These are phyloP conservation scores for Pseudocercospora fuligena DNA, from an alignment of 2,329 filamentous ascomycete genomes.

Conservation along the genomic window DNA sequence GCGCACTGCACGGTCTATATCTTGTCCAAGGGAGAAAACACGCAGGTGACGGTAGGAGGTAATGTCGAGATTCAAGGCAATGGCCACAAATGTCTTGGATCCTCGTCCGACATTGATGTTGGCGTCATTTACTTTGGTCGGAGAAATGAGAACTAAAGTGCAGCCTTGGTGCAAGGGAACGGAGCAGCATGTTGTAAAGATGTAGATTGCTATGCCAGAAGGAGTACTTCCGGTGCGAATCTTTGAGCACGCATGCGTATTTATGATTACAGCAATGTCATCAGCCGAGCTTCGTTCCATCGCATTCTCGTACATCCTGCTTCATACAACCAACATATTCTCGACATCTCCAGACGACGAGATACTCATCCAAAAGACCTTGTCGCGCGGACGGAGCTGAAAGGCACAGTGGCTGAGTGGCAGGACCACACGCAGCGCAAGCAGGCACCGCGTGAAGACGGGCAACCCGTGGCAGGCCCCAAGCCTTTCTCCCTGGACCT, in stretches of 20 bases:
- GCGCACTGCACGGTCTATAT: slow-evolving; percentile 15
- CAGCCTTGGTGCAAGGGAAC: too few relatives aligned
- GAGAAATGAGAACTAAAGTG: too few relatives aligned
- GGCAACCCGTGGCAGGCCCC: too few relatives aligned
- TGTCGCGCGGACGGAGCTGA: not conserved
- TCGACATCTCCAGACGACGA: not conserved
- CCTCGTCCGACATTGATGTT: not conserved
- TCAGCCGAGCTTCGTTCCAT: not conserved
- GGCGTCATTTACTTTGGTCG: not conserved
- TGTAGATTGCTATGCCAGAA: too few relatives aligned
- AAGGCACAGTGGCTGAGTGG: not conserved
- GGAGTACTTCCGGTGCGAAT: too few relatives aligned
- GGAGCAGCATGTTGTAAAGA: too few relatives aligned
- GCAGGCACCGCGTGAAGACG: too few relatives aligned
- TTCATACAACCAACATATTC: not conserved
- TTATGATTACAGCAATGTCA: not conserved
- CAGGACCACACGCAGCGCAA: not conserved
- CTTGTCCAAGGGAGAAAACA: not conserved
- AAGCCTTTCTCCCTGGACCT: not conserved
- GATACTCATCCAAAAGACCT: not conserved
- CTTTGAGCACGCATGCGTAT: not conserved
- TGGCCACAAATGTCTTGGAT: not conserved
- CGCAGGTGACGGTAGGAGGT: not conserved
- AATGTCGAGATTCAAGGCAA: not conserved
- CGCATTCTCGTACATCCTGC: too few relatives aligned